Base-by-base conservation (phyloP, 2,329 filamentous ascomycete species). In the Alternaria arbusti region DNA sequence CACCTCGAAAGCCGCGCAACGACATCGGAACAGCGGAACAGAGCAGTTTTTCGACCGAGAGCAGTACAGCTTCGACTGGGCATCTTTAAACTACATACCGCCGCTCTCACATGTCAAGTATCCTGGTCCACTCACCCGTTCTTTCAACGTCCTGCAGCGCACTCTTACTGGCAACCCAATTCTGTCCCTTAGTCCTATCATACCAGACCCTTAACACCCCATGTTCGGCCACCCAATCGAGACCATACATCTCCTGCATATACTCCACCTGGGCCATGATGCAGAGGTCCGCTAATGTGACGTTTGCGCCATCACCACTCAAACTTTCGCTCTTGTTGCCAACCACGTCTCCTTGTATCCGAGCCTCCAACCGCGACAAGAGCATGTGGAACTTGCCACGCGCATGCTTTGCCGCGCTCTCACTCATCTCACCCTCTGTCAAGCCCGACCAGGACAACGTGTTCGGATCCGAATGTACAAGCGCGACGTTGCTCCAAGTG, bases 251-350 rank as follows among this genome's bases (percentile, higher is more conserved):
- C 22, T 58, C 61, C 30, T 63, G 23, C 22, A 58, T 49, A 61
- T 69, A 69, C 40, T 65, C 40, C 25, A 72, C 60, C 45, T 43
- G 40, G 10, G 67, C 64, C 58, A 70, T 50, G 5, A 74, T 22
- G 17, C 46, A 45, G 4, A 73, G 9, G 54, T 71, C 64, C 23
- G 66, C 70, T 10, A 71, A 32, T 22, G 61, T 68, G 20, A 61
- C 61, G 30, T 58, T 40, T 12, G 20, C 47, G 15, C 65, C 59
- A 13, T 61, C 47, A 22, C 66, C 68, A 45, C 54, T 58, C 44
- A 71, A 57, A 61, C 68, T 69, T 52, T 23, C 55, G 20, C 44
- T 65, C 28, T 54, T 40, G 28, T 61, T 57, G 32, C 28, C 20
- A 6, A 61, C 28, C 13, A 68, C 57, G 55, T 64, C 65, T 13